Percentiles rank a stretch among this genome's conserved stretches.
Evolutionary conservation across 495 filamentous ascomycete species (phyloP).

Genomic region (Neurospora sp.): DNA sequence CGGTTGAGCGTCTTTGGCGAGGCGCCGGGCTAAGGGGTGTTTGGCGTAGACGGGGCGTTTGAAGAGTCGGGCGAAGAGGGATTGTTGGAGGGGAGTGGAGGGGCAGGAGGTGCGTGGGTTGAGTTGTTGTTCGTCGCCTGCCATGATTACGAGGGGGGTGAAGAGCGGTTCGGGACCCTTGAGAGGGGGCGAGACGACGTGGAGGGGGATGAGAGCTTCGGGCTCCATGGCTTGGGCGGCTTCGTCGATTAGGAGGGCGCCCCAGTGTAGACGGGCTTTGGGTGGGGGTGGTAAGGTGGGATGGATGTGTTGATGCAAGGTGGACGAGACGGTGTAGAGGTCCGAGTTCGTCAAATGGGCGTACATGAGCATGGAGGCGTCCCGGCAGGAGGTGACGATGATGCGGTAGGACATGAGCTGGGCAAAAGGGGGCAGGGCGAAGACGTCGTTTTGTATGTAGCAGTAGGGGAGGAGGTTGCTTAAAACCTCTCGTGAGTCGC

Average conservation of each 20-base stretch:
- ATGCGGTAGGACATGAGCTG: constrained; percentile 41
- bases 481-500: constrained; percentile 41
- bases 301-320: constrained; percentile 6
- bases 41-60: constrained; percentile 32
- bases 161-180: constrained; percentile 14
- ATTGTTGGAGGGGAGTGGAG: constrained; percentile 29
- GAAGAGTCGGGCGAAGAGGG: constrained; percentile 44
- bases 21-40: constrained; percentile 38
- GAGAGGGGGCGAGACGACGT: constrained; percentile 40
- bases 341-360: constrained; percentile 35
- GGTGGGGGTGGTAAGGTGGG: constrained; percentile 4
- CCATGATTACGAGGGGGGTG: constrained; percentile 43
- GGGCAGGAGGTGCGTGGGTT: constrained; percentile 37
- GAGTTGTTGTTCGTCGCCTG: constrained; percentile 47
- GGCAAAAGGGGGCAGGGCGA: constrained; percentile 37
- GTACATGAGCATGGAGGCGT: constrained; percentile 40
- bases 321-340: constrained; percentile 17
- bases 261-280: constrained; percentile 36
- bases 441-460: constrained; percentile 34
- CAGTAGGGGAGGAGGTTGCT: constrained; percentile 37
- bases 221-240: constrained; percentile 49
- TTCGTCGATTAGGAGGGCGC: constrained; percentile 46
- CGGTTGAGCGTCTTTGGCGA: neutral
- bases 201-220: constrained; percentile 38
- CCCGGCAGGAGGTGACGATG: constrained; percentile 41